These are phyloP conservation scores for Aureobasidium sp. DNA, from an alignment of 2,329 filamentous ascomycete genomes.

Conservation along the genomic window DNA sequence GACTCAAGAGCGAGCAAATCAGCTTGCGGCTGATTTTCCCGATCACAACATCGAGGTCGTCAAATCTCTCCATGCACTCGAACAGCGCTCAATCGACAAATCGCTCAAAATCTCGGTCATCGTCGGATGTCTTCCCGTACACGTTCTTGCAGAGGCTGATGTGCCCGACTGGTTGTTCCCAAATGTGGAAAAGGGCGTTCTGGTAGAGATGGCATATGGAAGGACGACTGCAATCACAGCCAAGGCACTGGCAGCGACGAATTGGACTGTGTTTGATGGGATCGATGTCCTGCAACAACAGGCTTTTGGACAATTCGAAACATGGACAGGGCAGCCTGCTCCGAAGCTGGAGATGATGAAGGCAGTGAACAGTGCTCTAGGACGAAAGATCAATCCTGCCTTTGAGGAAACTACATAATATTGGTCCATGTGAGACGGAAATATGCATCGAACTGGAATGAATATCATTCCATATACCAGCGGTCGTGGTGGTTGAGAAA, in stretches of 20 bases:
- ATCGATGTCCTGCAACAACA: constrained; percentile 11
- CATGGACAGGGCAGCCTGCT: neutral
- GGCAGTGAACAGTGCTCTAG: neutral
- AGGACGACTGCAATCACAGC: neutral
- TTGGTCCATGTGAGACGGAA: too few species aligned
- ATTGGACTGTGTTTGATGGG: neutral
- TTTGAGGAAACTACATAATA: neutral
- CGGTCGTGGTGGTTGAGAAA: too few species aligned
- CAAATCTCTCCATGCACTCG: neutral
- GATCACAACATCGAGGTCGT: neutral
- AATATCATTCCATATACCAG: too few species aligned
- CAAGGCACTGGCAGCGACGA: neutral
- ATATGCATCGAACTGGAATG: too few species aligned
- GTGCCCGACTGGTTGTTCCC: neutral
- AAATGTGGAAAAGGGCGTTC: neutral
- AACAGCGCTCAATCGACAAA: neutral
- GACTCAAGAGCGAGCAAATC: neutral
- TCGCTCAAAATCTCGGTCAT: neutral
- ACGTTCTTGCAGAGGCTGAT: neutral
- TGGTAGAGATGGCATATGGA: neutral
- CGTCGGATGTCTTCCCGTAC: neutral
- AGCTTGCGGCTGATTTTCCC: neutral
- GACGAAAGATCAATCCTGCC: neutral
- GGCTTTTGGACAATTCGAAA: constrained; percentile 3
- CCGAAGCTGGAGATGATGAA: constrained; percentile 9